Base-by-base conservation (phyloP, 1,284 basidiomycete genomes). In the Ustilago sp. region DNA sequence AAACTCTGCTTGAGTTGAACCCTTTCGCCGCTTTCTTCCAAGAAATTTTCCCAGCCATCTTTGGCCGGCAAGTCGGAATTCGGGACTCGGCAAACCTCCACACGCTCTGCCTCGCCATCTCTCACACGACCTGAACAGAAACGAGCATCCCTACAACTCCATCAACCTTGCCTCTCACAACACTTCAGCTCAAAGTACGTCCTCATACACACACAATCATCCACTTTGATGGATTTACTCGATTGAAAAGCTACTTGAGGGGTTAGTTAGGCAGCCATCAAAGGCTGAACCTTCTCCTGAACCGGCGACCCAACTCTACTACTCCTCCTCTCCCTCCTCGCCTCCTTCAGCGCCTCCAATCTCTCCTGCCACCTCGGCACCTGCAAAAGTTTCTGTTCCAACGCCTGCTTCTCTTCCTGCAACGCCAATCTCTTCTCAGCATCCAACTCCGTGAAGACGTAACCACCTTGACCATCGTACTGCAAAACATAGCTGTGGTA, bases 351-450 rank as follows among this genome's bases (percentile, higher is more conserved):
- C 84, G 94, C 93, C 54, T 89, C 90, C 48, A 97, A 88, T 51
- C 93, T 89, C 54, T 90, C 90, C 85, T 90, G 90, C 89, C 95
- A 90, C 88, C 93, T 93, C 4, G 93, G 93, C 34, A 93, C 92
- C 75, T 72, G 77, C 48, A 85, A 80, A 36, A 88, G 68, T 74
- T 87, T 87, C 69, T 84, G 78, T 73, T 84, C 80, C 43, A 85
- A 80, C 19, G 70, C 64, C 68, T 87, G 83, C 80, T 95, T 97
- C 89, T 98, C 95, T 86, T 96, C 94, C 87, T 98, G 94, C 58
- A 98, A 88, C 1, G 92, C 93, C 54, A 98, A 88, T 31, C 97
- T 90, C 87, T 92, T 93, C 87, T 97, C 94, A 9, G 94, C 93
- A 82, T 98, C 93, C 36, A 99, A 88, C 83, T 93, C 92, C 19